These are phyloP conservation scores for Lentinus brumalis DNA, from an alignment of 768 basidiomycete species.

Conservation along the genomic window DNA sequence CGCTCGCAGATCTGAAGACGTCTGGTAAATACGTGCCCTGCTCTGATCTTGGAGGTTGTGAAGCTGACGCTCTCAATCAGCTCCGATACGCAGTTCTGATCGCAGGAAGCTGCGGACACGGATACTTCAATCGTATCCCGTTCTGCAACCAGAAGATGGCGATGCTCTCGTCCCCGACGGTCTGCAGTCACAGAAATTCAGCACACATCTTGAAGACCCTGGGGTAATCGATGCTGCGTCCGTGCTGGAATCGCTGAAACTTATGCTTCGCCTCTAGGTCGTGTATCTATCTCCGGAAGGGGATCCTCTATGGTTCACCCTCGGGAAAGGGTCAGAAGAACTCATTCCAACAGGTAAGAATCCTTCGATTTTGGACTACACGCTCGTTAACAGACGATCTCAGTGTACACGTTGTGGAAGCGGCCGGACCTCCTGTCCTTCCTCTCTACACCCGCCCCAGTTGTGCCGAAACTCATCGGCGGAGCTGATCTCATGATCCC, in stretches of 20 bases:
- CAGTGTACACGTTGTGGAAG: constrained; percentile 82
- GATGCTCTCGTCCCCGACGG: constrained; percentile 77
- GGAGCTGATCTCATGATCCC: constrained; percentile 93
- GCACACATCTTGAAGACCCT: constrained; percentile 60
- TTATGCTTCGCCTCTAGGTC: constrained; percentile 43
- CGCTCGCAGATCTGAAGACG: constrained; percentile 66
- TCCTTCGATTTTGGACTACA: constrained; percentile 1
- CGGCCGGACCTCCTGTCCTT: constrained; percentile 65
- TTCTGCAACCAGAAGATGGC: constrained; percentile 55
- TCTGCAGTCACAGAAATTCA: constrained; percentile 66
- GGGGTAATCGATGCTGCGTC: constrained; percentile 49
- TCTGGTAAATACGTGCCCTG: constrained; percentile 40
- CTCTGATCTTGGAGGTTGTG: not conserved
- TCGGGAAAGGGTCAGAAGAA: constrained; percentile 67
- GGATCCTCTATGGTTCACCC: constrained; percentile 77
- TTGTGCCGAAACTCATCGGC: constrained; percentile 68
- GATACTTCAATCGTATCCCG: constrained; percentile 47
- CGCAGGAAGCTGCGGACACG: constrained; percentile 70
- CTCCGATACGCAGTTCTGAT: constrained; percentile 74
- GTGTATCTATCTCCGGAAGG: constrained; percentile 65
- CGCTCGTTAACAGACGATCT: not conserved
- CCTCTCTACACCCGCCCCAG: constrained; percentile 69
- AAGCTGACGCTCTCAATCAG: constrained; percentile 26
- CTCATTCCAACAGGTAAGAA: constrained; percentile 66
- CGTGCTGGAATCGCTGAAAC: constrained; percentile 3